Conservation (phyloP, 352 stramenopile species). For the Phytophthora uliginosa region DNA sequence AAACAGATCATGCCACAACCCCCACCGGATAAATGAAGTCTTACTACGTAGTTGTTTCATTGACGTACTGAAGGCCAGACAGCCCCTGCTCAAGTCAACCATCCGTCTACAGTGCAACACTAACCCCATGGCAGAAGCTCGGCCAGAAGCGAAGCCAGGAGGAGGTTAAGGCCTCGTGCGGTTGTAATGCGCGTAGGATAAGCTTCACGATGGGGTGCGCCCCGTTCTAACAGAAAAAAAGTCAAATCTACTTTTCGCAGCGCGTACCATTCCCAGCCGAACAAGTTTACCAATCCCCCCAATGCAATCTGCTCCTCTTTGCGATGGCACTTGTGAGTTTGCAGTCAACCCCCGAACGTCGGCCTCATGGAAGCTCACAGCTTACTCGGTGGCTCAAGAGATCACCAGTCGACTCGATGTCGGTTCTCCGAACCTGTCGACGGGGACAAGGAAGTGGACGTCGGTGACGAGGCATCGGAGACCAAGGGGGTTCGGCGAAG, state of each 20-base stretch:
- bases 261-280: conserved; percentile 2
- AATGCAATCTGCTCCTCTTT: conserved; percentile 8
- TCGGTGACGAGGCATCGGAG: conserved; percentile 4
- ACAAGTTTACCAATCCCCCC: conserved; percentile 3
- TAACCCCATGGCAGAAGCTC: conserved; percentile 5
- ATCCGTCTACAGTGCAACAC: conserved; percentile 7
- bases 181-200: conserved; percentile 15
- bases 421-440: conserved; percentile 19
- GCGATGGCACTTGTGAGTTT: conserved; percentile 23
- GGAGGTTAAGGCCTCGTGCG: conserved; percentile 2
- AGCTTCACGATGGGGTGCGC: conserved; percentile 19
- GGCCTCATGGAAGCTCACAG: conserved; percentile 23
- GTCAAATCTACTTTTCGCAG: conserved; percentile 11
- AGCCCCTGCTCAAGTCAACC: background rate
- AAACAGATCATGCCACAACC: too few species aligned
- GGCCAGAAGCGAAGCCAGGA: background rate
- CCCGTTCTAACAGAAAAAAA: conserved; percentile 37
- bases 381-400: conserved; percentile 14
- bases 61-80: background rate
- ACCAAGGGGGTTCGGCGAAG: conserved; percentile 14
- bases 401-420: conserved; percentile 19
- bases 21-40: too few species aligned
- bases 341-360: background rate
- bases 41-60: too few species aligned
- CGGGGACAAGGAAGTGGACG: background rate